Base-by-base conservation (phyloP, 768 basidiomycete genomes). In the Punctularia strigosozonata region DNA sequence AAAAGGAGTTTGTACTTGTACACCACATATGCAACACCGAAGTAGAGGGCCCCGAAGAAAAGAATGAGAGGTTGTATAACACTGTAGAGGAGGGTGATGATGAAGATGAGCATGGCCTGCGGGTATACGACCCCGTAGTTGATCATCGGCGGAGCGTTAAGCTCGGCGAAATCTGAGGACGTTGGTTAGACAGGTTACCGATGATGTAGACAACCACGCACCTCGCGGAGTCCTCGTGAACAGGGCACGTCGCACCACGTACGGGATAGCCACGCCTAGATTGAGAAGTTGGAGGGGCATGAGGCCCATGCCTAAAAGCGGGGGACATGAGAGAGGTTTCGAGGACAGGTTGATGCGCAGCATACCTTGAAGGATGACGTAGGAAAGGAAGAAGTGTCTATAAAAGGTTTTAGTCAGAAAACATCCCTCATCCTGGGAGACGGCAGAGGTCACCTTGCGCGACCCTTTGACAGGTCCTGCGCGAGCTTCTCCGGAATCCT, bases 1-100 rank as follows among this genome's bases (percentile, higher is more conserved):
- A 94, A 95, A 0, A 98, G 66, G 4, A 98, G 69, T 50, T 95
- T 94, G 64, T 98, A 95, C 66, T 99, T 99, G 73, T 97, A 98
- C 3, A 95, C 92, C 4, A 98, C 70, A 54, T 99, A 99, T 5
- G 75, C 88, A 26, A 85, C 65, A n/a, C 91, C 94, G 49, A 99
- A 99, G 61, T 99, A 99, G 37, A 94, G 63, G 1, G 94, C 88
- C 10, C 94, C 89, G 53, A 98, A 98, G 21, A 95, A 73, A 40
- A 98, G 71, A 55, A 98, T 95, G 46, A 95, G 69, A 0, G 95
- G 95, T 44, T 95, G 88, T 10, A 94, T 84, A 46, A 99, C 84
- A 57, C 90, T 92, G 66, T 98, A 98, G 25, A 92, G 68, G 50
- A 99, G 64, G 25, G 87, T 92, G 59, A 99, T 84, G 45, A 90